Conservation (phyloP, 345 rosid genomes). For the Populus euphratica region DNA sequence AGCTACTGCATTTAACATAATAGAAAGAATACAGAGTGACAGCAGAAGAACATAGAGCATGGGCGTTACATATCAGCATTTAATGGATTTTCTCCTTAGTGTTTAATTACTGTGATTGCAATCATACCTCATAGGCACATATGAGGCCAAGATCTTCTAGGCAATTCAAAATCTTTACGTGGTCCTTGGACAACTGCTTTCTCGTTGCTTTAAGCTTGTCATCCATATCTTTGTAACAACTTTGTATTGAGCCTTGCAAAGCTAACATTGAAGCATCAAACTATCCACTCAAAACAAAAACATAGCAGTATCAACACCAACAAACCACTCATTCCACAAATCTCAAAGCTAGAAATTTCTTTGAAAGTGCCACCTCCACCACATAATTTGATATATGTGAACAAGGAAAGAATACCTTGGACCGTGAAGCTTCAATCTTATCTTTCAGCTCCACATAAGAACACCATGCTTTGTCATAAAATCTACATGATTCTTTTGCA, state of each 20-base stretch:
- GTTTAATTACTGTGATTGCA: background rate
- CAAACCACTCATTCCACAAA: constrained; percentile 7
- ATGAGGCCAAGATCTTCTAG: constrained; percentile 77
- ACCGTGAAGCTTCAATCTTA: constrained; percentile 48
- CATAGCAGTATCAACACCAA: constrained; percentile 12
- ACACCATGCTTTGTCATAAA: constrained; percentile 48
- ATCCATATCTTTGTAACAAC: constrained; percentile 38
- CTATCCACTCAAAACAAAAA: constrained; percentile 40
- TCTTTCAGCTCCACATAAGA: constrained; percentile 43
- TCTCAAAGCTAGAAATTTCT: background rate
- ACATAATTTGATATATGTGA: background rate
- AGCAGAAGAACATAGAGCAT: background rate
- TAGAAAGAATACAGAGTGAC: background rate
- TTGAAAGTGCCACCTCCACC: background rate
- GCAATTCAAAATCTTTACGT: constrained; percentile 63
- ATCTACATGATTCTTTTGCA: constrained; percentile 50
- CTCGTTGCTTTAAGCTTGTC: constrained; percentile 41
- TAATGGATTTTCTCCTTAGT: background rate
- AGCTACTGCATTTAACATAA: background rate
- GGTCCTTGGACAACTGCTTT: constrained; percentile 46
- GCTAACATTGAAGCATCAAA: constrained; percentile 45
- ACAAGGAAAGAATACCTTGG: constrained; percentile 50
- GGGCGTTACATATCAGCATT: background rate
- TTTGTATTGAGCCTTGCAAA: constrained; percentile 40
- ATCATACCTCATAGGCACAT: constrained; percentile 74